These are phyloP conservation scores for Lojkania enalia DNA, from an alignment of 2,329 filamentous ascomycete genomes.

Conservation along the genomic window DNA sequence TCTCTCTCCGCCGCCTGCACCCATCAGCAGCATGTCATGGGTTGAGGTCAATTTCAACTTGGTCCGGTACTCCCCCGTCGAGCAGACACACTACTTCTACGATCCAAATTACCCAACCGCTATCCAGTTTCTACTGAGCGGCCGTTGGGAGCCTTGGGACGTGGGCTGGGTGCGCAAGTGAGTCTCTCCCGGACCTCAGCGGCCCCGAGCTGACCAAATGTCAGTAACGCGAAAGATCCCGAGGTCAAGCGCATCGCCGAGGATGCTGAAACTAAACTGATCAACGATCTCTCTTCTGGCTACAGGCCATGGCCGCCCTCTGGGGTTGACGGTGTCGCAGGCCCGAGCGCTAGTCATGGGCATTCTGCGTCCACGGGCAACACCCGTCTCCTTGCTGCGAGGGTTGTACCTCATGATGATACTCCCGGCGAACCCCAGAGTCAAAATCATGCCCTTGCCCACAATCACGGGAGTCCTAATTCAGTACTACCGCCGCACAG, in stretches of 20 bases:
- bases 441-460: too few species aligned
- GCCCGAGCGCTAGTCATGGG: not conserved
- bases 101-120: constrained; percentile 30
- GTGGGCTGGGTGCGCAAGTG: constrained; percentile 35
- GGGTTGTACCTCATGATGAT: too few species aligned
- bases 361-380: not conserved
- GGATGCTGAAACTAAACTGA: constrained; percentile 29
- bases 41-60: constrained; percentile 29
- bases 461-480: too few species aligned
- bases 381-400: too few species aligned
- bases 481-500: not conserved
- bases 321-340: too few species aligned
- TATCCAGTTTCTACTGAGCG: constrained; percentile 36
- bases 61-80: constrained; percentile 34
- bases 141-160: constrained; percentile 37
- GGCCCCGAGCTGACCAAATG: constrained; percentile 10
- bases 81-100: constrained; percentile 37
- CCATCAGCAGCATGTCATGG: constrained; percentile 32
- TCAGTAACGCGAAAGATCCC: constrained; percentile 31
- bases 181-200: constrained; percentile 7
- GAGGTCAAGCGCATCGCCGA: constrained; percentile 34
- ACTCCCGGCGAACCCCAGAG: too few species aligned
- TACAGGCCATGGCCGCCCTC: constrained; percentile 27
- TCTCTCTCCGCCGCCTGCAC: constrained; percentile 1
- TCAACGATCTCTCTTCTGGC: constrained; percentile 19